Evolutionary conservation across 176 grass and related monocot genomes (phyloP).

Genomic region (Rhynchospora breviuscula): DNA sequence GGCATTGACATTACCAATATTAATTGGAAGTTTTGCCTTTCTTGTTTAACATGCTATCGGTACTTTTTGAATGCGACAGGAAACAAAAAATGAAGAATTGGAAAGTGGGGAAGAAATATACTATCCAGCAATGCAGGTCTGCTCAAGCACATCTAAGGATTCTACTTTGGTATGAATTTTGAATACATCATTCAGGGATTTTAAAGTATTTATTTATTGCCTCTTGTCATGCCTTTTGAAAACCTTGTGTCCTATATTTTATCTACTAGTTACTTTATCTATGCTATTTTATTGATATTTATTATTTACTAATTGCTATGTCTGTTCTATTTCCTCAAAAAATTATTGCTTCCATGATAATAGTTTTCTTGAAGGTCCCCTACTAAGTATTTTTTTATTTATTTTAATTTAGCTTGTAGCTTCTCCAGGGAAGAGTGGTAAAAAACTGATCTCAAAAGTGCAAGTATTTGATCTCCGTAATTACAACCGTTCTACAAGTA

Average conservation of each 20-base stretch:
- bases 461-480: background rate
- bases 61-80: conserved; percentile 38
- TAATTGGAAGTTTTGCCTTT: conserved; percentile 4
- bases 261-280: no score
- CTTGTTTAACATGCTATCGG: conserved; percentile 1
- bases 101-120: conserved; percentile 89
- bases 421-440: background rate
- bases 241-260: background rate
- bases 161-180: conserved; percentile 57
- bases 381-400: background rate
- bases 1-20: background rate
- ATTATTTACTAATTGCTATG: background rate
- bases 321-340: background rate
- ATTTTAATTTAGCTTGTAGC: background rate
- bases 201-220: background rate
- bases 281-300: background rate
- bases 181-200: background rate
- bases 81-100: conserved; percentile 28
- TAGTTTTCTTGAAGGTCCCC: background rate
- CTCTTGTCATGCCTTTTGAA: background rate
- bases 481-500: background rate
- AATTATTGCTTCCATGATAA: background rate
- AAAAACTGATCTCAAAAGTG: background rate
- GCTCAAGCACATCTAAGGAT: conserved; percentile 44
- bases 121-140: conserved; percentile 88